These are phyloP conservation scores for Blastocystis sp. DNA, from an alignment of 352 stramenopile genomes.

Conservation along the genomic window DNA sequence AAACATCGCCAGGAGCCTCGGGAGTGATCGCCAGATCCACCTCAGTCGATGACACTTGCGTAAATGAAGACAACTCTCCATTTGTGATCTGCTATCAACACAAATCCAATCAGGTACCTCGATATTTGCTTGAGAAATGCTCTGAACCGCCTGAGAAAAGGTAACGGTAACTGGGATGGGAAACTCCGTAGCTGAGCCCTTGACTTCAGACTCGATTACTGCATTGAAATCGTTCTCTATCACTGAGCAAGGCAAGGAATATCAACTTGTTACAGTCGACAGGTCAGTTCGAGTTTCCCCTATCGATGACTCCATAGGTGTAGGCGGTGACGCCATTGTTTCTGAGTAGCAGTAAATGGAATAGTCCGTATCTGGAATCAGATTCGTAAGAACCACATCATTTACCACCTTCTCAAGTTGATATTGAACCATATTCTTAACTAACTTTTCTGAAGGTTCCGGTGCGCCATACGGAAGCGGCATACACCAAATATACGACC, in stretches of 20 bases:
- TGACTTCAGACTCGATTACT: neutral
- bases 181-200: neutral
- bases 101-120: neutral
- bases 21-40: neutral
- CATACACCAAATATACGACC: slow-evolving; percentile 18
- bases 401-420: neutral
- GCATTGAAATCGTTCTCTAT: slow-evolving; percentile 33
- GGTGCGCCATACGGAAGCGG: neutral
- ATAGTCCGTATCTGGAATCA: slow-evolving; percentile 25
- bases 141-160: neutral
- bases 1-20: neutral
- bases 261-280: neutral
- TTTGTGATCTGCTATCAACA: neutral
- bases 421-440: slow-evolving; percentile 35
- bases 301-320: neutral
- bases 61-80: neutral
- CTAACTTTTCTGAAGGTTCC: neutral
- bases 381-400: slow-evolving; percentile 28
- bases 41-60: neutral
- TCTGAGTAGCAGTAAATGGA: slow-evolving; percentile 30
- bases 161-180: neutral
- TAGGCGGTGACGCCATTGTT: neutral
- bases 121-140: neutral
- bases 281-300: neutral
- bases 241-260: neutral